Evolutionary conservation across 768 basidiomycete genomes (phyloP), one percentile per base, ranked within the genome.

Genomic region (Tulasnella sp.): DNA sequence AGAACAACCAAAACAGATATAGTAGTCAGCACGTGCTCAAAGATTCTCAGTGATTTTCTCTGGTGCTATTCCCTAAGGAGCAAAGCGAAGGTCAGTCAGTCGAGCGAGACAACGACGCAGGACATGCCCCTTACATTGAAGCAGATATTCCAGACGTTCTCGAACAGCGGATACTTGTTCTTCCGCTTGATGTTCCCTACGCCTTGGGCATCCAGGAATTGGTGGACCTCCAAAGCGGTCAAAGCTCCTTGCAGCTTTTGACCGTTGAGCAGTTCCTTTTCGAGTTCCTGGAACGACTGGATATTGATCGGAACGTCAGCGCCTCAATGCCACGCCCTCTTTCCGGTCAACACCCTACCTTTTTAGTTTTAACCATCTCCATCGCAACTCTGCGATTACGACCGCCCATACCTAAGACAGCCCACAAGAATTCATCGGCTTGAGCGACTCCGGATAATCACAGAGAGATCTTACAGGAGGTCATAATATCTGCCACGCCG

Each of bases 401-500:
- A 1, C 79, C 79, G 1, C 79, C 78, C 34, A 78, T 69, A 69
- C 77, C 74, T 74, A 67, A 69, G 59, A 17, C 2, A 35, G 32
- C 29, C 1, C 14, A 36, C 16, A 40, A 40, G 40, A 40, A 36
- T 26, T 17, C 34, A 64, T 5, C n/a, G 6, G 35, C n/a, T 44
- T 17, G 36, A 67, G 16, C 17, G 35, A 29, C 14, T 47, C 39
- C n/a, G 29, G 6, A n/a, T 17, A 59, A 69, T 16, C n/a, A 17
- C 8, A 22, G 12, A 1, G 26, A 17, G 42, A 14, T 74, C 79
- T 76, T 44, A 81, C 82, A 83, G 22, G 81, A 82, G 9, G 83
- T 82, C 76, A 84, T 83, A 39, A 84, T 76, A 76, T 84, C 83
- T 17, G 83, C 83, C 34, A 84, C 78, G 37, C 83, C 83, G 3